Conservation (phyloP, 2,329 filamentous ascomycete species). For the Calonectria multiphialidica region DNA sequence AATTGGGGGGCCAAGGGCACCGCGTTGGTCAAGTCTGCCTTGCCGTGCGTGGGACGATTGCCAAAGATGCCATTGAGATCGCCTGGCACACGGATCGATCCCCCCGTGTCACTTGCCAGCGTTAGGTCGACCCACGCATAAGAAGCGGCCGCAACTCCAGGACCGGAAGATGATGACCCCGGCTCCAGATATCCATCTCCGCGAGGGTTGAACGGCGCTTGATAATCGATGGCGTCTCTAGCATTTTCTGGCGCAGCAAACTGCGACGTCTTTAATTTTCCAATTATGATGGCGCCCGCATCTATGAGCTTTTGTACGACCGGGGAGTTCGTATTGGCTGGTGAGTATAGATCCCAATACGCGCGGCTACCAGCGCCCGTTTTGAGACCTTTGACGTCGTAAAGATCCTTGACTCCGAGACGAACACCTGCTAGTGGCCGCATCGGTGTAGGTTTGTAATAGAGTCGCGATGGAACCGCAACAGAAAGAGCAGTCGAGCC, state of each 20-base stretch:
- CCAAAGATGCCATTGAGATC: too few species aligned
- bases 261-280: conserved; percentile 53
- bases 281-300: conserved; percentile 66
- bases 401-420: conserved; percentile 74
- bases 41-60: too few species aligned
- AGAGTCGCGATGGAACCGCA: neutral
- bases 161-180: conserved; percentile 59
- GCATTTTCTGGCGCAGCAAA: conserved; percentile 5
- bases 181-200: conserved; percentile 62
- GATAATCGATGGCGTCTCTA: conserved; percentile 57
- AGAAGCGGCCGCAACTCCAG: conserved; percentile 51
- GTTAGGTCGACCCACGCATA: conserved; percentile 59
- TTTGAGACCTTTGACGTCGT: conserved; percentile 65
- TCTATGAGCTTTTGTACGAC: conserved; percentile 70
- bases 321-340: conserved; percentile 60
- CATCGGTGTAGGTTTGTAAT: neutral
- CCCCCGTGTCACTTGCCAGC: too few species aligned
- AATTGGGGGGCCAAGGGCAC: too few species aligned
- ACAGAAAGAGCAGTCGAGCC: too few species aligned
- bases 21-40: too few species aligned
- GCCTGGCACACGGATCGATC: too few species aligned
- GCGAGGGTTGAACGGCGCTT: conserved; percentile 57
- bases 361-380: conserved; percentile 69
- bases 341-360: conserved; percentile 67
- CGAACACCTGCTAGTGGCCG: conserved; percentile 60